phyloP scores from a whole-genome alignment of 345 rosid species.

The Heritiera fomes region DNA sequence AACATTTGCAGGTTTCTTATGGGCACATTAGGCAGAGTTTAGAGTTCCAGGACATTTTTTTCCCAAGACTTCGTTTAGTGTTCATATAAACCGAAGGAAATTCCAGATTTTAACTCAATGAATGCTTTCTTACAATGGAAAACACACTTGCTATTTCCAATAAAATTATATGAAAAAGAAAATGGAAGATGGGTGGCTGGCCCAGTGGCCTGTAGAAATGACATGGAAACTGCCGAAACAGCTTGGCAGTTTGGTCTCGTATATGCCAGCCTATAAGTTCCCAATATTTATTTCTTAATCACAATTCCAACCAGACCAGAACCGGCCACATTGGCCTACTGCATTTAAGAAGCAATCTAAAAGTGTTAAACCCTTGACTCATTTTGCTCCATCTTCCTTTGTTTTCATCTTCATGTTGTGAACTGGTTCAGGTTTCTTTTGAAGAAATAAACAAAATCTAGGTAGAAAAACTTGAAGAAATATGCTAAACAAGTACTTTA shows the following conservation, averaged over 20 bases:
- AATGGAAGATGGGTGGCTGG: not conserved
- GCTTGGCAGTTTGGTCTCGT: not conserved
- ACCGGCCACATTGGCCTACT: not conserved
- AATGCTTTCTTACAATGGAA: too few species aligned
- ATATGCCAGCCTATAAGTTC: not conserved
- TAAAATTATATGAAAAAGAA: too few species aligned
- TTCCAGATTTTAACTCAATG: too few species aligned
- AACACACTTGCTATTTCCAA: too few species aligned
- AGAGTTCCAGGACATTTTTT: too few species aligned
- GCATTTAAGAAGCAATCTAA: not conserved
- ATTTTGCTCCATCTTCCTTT: not conserved
- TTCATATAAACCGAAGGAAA: too few species aligned
- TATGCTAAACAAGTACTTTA: too few species aligned
- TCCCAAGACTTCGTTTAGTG: too few species aligned
- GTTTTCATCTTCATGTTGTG: not conserved
- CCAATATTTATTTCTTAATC: not conserved
- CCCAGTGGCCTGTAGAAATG: not conserved
- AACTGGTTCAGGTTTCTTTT: not conserved
- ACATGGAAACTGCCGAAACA: not conserved
- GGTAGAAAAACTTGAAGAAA: too few species aligned
- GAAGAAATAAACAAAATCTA: too few species aligned
- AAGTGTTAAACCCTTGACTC: not conserved
- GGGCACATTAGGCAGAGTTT: too few species aligned
- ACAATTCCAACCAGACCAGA: not conserved
- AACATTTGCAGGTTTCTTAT: not conserved